These are phyloP conservation scores for Fraxinus anomala DNA, from an alignment of 257 asterid species.

Conservation along the genomic window DNA sequence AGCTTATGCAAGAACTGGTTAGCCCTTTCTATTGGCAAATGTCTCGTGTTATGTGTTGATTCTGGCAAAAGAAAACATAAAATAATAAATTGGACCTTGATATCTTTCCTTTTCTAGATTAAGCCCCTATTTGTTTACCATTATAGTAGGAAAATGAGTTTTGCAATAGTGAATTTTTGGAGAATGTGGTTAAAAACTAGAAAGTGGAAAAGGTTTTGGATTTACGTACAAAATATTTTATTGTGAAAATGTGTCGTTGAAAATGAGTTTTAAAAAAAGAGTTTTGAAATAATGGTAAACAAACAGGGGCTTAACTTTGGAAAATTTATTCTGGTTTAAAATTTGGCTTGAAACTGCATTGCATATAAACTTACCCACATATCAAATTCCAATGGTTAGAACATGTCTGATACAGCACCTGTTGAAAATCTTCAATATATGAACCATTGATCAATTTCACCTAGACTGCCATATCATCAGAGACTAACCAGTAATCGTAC, in stretches of 20 bases:
- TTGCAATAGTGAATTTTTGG: no score
- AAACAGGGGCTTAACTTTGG: neutral
- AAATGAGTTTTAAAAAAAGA: no score
- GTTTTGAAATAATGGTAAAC: no score
- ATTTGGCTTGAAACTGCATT: neutral
- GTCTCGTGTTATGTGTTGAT: neutral
- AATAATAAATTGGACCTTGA: neutral
- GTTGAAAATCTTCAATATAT: neutral
- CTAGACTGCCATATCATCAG: neutral
- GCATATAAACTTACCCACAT: neutral
- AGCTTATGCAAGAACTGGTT: conserved; percentile 31
- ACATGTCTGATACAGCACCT: neutral
- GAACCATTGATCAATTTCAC: neutral
- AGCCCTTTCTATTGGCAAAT: neutral
- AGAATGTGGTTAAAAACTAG: no score
- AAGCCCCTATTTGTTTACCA: no score
- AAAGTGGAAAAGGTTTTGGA: no score
- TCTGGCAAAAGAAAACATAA: neutral
- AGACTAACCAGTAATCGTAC: neutral
- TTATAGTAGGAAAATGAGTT: no score
- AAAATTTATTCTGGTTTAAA: neutral
- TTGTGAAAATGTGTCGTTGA: no score
- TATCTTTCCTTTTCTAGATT: neutral
- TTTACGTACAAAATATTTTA: no score
- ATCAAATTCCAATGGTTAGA: neutral